Evolutionary conservation across 179 eudicot species (phyloP).

Genomic region (Spinacia oleracea): DNA sequence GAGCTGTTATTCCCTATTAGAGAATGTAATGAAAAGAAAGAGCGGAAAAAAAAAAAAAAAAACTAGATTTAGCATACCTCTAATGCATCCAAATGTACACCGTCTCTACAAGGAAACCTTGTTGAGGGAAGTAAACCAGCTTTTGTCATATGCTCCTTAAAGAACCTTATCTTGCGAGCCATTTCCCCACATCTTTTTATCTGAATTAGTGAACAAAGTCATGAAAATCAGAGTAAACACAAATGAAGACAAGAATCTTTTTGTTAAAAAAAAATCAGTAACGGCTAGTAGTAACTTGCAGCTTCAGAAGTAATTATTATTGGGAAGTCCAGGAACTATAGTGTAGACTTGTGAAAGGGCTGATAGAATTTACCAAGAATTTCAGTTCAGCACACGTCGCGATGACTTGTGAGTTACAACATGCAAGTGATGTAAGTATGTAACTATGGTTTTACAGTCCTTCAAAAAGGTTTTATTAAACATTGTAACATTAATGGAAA

Average conservation of each 20-base stretch:
- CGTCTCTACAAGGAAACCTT: slow-evolving; percentile 32
- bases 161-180: slow-evolving; percentile 73
- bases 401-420: neutral
- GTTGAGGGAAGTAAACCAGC: slow-evolving; percentile 57
- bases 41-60: neutral
- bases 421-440: too few relatives aligned
- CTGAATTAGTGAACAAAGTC: slow-evolving; percentile 31
- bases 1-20: slow-evolving; percentile 8
- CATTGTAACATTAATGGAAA: too few relatives aligned
- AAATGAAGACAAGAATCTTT: neutral
- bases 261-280: neutral
- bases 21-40: slow-evolving; percentile 9
- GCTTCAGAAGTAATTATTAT: neutral
- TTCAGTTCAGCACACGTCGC: neutral
- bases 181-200: slow-evolving; percentile 82
- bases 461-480: neutral
- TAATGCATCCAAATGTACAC: slow-evolving; percentile 56
- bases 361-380: neutral
- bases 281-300: neutral
- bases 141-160: slow-evolving; percentile 68
- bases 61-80: slow-evolving; percentile 49
- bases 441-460: neutral
- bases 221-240: neutral
- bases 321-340: neutral
- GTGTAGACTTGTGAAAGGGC: neutral